A percentile compares a stretch with the other conserved stretches of the same genome.
These are phyloP conservation scores for Potentilla sterilis DNA, from an alignment of 306 rosid genomes.

Conservation along the genomic window DNA sequence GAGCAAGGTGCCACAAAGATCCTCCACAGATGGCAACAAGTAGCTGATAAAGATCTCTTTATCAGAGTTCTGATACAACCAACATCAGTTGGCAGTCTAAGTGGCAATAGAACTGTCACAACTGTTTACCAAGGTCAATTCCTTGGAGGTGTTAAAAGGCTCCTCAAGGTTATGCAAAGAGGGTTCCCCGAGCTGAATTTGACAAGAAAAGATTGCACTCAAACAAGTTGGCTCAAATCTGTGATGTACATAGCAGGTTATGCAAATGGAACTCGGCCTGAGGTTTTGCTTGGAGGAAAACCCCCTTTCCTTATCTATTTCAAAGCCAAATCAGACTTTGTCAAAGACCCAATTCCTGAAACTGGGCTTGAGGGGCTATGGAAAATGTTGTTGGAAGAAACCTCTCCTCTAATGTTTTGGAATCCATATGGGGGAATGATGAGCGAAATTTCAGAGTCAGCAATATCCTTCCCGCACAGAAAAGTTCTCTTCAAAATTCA, in stretches of 20 bases:
- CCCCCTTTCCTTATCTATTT: slow-evolving; percentile 59
- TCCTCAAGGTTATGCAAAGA: slow-evolving; percentile 46
- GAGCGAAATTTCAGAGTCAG: slow-evolving; percentile 55
- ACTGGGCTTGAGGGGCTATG: slow-evolving; percentile 59
- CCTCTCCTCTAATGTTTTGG: slow-evolving; percentile 44
- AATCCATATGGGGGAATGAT: slow-evolving; percentile 76
- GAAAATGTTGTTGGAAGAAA: slow-evolving; percentile 56
- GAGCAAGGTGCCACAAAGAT: slow-evolving; percentile 60
- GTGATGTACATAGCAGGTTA: slow-evolving; percentile 66
- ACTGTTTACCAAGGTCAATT: slow-evolving; percentile 62
- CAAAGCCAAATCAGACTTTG: slow-evolving; percentile 88
- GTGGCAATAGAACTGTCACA: slow-evolving; percentile 43
- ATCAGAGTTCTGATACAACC: slow-evolving; percentile 51
- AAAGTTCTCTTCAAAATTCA: slow-evolving; percentile 63
- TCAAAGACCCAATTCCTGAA: slow-evolving; percentile 56
- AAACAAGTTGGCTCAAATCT: slow-evolving; percentile 71
- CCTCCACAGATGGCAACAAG: slow-evolving; percentile 61
- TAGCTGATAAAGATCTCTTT: slow-evolving; percentile 62
- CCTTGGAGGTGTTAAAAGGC: slow-evolving; percentile 50
- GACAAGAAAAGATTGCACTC: slow-evolving; percentile 44
- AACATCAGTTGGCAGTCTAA: slow-evolving; percentile 20
- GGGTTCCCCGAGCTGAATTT: slow-evolving; percentile 71
- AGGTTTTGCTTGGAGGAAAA: slow-evolving; percentile 60
- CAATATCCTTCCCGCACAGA: slow-evolving; percentile 71
- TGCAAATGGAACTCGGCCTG: slow-evolving; percentile 53